Base-by-base conservation (phyloP, 768 basidiomycete species). In the Pisolithus sp. region DNA sequence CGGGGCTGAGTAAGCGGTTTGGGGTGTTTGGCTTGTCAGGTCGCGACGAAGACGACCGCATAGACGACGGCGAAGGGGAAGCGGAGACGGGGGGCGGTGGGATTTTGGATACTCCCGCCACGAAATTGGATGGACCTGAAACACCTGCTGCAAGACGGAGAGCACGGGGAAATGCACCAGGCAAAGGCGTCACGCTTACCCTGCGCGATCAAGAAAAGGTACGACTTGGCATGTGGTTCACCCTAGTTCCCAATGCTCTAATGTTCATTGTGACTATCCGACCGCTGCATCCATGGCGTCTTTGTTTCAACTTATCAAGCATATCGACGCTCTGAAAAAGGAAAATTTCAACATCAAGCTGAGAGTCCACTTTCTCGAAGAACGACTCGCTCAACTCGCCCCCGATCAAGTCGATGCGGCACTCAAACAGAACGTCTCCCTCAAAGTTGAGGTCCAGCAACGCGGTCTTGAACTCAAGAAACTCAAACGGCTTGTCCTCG, bases 181-280 rank as follows among this genome's bases (percentile, higher is more conserved):
- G 58, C 12, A 75, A 69, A 30, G 66, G 66, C 10, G 70, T 62
- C 24, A 70, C 81, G 15, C 78, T 96, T 58, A 95, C 94, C 0
- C 76, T 99, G 13, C 80, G 93, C 7, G 95, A 98, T 65, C 95
- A 99, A 68, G 94, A 98, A 71, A 95, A 97, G 79, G 95, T 91
- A 58, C 30, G 48, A 75, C 63, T 17, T 50, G 3, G 23, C 36
- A 43, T 24, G 52, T 38, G 12, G 31, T 34, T 34, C 31, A 5
- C 13, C 10, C 12, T 34, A 34, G 31, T 34, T 34, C 31, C 13
- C 10, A 15, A 13, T 15, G 31, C 31, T 34, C 31, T 34, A 12
- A 34, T 34, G 5, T 12, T 34, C 31, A 34, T 34, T 3, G 13
- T 15, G 31, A 31, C 30, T 2, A 31, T 28, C 23, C 41, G 8